Evolutionary conservation across 768 basidiomycete species (phyloP).

Genomic region (Boletus subparvulus): DNA sequence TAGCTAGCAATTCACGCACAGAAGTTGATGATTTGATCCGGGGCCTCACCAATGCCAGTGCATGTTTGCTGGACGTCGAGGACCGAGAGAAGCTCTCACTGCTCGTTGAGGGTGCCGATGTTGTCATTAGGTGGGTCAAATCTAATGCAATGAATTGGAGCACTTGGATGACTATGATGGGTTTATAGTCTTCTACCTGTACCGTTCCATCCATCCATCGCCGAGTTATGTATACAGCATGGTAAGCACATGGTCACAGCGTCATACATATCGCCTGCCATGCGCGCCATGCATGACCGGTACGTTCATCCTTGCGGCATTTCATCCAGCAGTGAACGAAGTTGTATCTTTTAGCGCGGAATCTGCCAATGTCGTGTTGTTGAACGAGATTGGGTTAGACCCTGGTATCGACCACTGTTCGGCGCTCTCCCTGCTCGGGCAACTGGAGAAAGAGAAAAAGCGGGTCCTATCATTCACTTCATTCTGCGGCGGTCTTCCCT

Average conservation of each 20-base stretch:
- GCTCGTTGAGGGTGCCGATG: conserved; percentile 65
- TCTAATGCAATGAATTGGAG: neutral
- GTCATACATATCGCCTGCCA: conserved; percentile 81
- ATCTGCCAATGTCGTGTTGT: conserved; percentile 61
- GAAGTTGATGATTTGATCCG: conserved; percentile 54
- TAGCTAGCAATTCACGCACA: conserved; percentile 69
- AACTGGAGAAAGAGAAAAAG: conserved; percentile 51
- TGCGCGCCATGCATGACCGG: conserved; percentile 64
- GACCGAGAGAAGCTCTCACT: conserved; percentile 44
- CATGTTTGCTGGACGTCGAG: conserved; percentile 58
- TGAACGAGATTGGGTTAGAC: conserved; percentile 90
- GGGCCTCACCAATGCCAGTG: conserved; percentile 50
- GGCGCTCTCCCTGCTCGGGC: conserved; percentile 66
- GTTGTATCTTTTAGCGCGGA: conserved; percentile 47
- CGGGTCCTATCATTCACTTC: conserved; percentile 73
- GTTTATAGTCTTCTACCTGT: conserved; percentile 72
- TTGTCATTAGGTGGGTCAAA: conserved; percentile 76
- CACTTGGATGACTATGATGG: neutral
- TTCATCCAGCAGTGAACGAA: neutral
- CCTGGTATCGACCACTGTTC: conserved; percentile 90
- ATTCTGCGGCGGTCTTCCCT: conserved; percentile 92
- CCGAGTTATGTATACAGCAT: conserved; percentile 68
- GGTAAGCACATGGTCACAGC: conserved; percentile 84
- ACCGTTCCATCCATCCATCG: conserved; percentile 66
- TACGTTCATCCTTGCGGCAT: conserved; percentile 34